These are phyloP conservation scores for Leccinum colubrinum DNA, from an alignment of 1,284 basidiomycete species.

Conservation along the genomic window DNA sequence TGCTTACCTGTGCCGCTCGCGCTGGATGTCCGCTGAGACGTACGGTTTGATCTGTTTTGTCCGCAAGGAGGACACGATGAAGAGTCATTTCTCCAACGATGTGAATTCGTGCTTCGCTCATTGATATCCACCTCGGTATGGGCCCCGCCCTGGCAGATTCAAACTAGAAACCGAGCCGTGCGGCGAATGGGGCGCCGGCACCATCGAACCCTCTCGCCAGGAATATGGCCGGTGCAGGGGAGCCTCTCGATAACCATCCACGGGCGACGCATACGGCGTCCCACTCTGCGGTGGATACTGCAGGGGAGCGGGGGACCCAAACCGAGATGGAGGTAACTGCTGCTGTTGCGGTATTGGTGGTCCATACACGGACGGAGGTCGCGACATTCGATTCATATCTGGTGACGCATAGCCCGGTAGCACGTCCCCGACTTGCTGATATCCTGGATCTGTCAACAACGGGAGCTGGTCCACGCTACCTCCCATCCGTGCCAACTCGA, in stretches of 20 bases:
- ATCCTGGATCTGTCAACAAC: constrained; percentile 41
- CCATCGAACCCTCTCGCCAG: constrained; percentile 14
- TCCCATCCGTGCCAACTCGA: constrained; percentile 50
- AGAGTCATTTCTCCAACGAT: constrained; percentile 1
- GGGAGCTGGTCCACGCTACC: constrained; percentile 51
- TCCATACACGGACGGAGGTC: constrained; percentile 33
- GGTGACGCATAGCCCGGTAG: constrained; percentile 25
- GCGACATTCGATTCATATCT: constrained; percentile 10
- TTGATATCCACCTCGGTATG: constrained; percentile 33
- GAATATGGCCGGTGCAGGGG: constrained; percentile 48
- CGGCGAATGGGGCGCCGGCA: background rate
- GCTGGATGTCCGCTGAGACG: constrained; percentile 17
- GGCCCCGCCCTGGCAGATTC: constrained; percentile 35
- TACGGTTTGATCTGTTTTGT: constrained; percentile 25
- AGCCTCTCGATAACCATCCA: constrained; percentile 41
- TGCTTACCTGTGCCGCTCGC: constrained; percentile 19
- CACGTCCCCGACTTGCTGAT: constrained; percentile 27
- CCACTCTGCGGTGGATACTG: constrained; percentile 32
- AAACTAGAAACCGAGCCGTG: constrained; percentile 20
- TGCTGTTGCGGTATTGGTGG: constrained; percentile 14
- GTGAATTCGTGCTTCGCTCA: background rate
- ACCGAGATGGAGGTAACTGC: constrained; percentile 9
- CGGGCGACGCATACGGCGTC: constrained; percentile 19
- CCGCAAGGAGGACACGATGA: background rate
- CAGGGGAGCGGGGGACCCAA: constrained; percentile 14